phyloP scores from a whole-genome alignment of 495 filamentous ascomycete genomes.

The Daldinia decipiens region DNA sequence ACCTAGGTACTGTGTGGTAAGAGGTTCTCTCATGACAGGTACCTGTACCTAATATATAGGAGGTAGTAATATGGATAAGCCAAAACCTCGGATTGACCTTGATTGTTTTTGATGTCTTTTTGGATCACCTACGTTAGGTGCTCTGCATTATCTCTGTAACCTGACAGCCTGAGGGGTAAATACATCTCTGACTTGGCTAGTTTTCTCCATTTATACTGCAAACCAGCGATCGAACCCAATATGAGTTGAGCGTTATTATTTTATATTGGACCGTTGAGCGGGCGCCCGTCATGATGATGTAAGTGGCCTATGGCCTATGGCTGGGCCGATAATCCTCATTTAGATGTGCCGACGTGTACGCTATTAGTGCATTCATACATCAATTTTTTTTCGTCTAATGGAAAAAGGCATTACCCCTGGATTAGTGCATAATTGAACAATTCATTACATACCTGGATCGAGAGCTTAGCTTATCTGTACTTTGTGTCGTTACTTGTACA shows the following conservation, averaged over 20 bases:
- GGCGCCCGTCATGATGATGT: slow-evolving; percentile 25
- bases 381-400: slow-evolving; percentile 15
- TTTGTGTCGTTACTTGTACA: background rate
- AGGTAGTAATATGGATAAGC: slow-evolving; percentile 1
- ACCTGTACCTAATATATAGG: background rate
- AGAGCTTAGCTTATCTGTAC: background rate
- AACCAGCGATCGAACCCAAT: background rate
- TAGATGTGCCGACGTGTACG: slow-evolving; percentile 24
- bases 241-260: slow-evolving; percentile 12
- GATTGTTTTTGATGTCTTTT: background rate
- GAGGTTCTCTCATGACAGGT: background rate
- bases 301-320: slow-evolving; percentile 37
- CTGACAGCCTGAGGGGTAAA: background rate
- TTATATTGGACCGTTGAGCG: slow-evolving; percentile 22
- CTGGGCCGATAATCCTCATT: slow-evolving; percentile 38
- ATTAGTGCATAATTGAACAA: slow-evolving; percentile 24
- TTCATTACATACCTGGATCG: slow-evolving; percentile 1
- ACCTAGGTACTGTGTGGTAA: background rate
- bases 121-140: background rate
- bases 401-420: slow-evolving; percentile 28
- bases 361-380: slow-evolving; percentile 1
- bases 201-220: background rate
- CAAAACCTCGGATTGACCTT: background rate
- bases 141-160: background rate
- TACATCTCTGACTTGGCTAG: background rate